Evolutionary conservation across 2,329 filamentous ascomycete species (phyloP), one percentile per base, ranked within the genome.

Genomic region (Cadophora malorum): DNA sequence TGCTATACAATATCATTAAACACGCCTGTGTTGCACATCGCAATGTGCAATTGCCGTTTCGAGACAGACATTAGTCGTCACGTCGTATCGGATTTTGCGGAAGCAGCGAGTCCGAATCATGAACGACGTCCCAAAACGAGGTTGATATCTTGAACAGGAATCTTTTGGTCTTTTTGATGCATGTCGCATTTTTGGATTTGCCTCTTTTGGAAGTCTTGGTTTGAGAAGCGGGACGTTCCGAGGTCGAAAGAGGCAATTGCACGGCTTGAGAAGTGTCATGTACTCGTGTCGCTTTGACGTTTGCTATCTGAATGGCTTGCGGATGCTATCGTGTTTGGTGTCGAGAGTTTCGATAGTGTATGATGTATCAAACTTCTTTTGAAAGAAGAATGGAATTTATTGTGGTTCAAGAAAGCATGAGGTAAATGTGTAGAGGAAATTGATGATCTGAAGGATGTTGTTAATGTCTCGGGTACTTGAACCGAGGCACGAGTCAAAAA

Each of bases 201-300:
- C 56, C 56, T 59, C 33, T 59, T 59, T 45, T 6, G 56, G 56
- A 59, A 38, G 21, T 45, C 33, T 28, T 9, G 8, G 35, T 19
- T 45, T 45, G 35, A 21, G 21, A 59, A 33, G 12, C 56, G 56
- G 56, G 12, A 41, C 16, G 35, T 41, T 23, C 56, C 35, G 35
- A 25, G 6, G 35, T 38, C 35, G 33, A 59, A 59, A 59, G 56
- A 59, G 56, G 56, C 56, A 59, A 59, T 41, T 41, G 56, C 56
- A 59, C 33, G 19, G 9, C 35, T 38, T 14, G 35, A 38, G 28
- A 28, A 28, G 28, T 28, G 28, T 28, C 28, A 28, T 28, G 28
- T 28, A 28, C 28, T 28, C 4, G 33, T 23, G 55, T 16, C 12
- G 14, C 41, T 19, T 10, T 23, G 31, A 35, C 31, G 38, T n/a